These are phyloP conservation scores for Geranomyces variabilis DNA, from an alignment of 192 early-diverging fungal genomes.

Conservation along the genomic window DNA sequence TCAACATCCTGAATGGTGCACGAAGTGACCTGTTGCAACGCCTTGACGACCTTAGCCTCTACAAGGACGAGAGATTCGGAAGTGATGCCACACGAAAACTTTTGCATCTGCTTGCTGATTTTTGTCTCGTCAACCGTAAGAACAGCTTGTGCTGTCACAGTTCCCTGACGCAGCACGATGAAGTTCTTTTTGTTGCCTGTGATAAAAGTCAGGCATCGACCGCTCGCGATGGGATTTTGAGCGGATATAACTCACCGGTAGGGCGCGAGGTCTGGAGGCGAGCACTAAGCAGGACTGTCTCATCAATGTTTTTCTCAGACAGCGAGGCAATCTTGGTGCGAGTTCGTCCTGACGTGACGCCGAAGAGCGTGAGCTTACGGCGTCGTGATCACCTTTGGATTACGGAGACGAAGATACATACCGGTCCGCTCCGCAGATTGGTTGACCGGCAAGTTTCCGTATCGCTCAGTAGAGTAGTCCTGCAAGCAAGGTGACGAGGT, in stretches of 20 bases:
- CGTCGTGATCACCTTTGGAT: background rate
- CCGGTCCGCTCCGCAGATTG: slow-evolving; percentile 77
- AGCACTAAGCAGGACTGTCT: slow-evolving; percentile 82
- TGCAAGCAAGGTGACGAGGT: slow-evolving; percentile 1
- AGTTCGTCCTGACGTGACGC: slow-evolving; percentile 46
- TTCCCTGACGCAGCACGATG: slow-evolving; percentile 84
- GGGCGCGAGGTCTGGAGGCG: slow-evolving; percentile 89
- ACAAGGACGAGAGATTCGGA: slow-evolving; percentile 89
- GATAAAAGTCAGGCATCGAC: slow-evolving; percentile 10
- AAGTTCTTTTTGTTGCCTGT: slow-evolving; percentile 82
- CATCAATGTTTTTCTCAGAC: slow-evolving; percentile 61
- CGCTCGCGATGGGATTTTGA: slow-evolving; percentile 31
- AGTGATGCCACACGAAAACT: slow-evolving; percentile 79
- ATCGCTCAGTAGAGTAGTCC: slow-evolving; percentile 82
- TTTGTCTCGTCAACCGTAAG: slow-evolving; percentile 67
- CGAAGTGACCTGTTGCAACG: slow-evolving; percentile 82
- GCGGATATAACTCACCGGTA: slow-evolving; percentile 28
- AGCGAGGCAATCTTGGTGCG: slow-evolving; percentile 73
- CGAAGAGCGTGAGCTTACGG: background rate
- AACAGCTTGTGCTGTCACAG: slow-evolving; percentile 88
- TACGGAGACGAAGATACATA: slow-evolving; percentile 7
- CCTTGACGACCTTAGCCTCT: slow-evolving; percentile 77
- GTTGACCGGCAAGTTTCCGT: slow-evolving; percentile 87
- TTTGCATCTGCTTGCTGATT: slow-evolving; percentile 96
- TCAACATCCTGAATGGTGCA: slow-evolving; percentile 95